These are phyloP conservation scores for Ophiostoma quercus DNA, from an alignment of 2,329 filamentous ascomycete species.

Conservation along the genomic window DNA sequence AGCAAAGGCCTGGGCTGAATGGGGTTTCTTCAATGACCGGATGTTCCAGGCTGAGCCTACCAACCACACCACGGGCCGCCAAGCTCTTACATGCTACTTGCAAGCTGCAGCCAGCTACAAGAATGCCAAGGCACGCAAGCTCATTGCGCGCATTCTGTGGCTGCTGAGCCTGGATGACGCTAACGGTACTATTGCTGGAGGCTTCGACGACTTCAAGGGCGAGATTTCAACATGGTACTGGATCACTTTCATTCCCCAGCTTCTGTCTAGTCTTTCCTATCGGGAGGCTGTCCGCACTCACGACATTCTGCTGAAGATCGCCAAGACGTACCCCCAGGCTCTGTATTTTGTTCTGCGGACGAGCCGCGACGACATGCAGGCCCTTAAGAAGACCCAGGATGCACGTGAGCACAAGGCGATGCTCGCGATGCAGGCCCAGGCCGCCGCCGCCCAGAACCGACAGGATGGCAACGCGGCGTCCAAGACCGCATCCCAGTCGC, in stretches of 20 bases:
- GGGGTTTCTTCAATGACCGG: constrained; percentile 96
- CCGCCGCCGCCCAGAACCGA: constrained; percentile 23
- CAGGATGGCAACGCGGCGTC: constrained; percentile 32
- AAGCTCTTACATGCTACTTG: constrained; percentile 91
- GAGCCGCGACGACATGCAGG: constrained; percentile 85
- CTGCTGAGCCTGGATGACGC: constrained; percentile 88
- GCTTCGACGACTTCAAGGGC: constrained; percentile 94
- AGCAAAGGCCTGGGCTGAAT: constrained; percentile 97
- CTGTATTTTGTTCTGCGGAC: constrained; percentile 94
- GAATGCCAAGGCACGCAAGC: constrained; percentile 89
- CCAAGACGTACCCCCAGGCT: constrained; percentile 90
- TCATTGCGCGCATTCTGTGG: constrained; percentile 92
- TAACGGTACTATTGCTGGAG: constrained; percentile 72
- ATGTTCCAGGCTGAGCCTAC: constrained; percentile 87
- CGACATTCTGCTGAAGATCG: constrained; percentile 83
- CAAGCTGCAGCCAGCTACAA: constrained; percentile 96
- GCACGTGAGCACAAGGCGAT: constrained; percentile 59
- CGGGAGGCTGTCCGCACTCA: constrained; percentile 86
- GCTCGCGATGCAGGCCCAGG: constrained; percentile 30
- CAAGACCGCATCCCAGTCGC: constrained; percentile 33
- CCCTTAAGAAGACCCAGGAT: constrained; percentile 85
- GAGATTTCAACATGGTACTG: constrained; percentile 99
- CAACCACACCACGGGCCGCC: constrained; percentile 77
- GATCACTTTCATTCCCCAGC: constrained; percentile 97
- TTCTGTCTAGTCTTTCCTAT: constrained; percentile 84